Base-by-base conservation (phyloP, 116 monocot genomes). In the Dioscorea cayenensis region DNA sequence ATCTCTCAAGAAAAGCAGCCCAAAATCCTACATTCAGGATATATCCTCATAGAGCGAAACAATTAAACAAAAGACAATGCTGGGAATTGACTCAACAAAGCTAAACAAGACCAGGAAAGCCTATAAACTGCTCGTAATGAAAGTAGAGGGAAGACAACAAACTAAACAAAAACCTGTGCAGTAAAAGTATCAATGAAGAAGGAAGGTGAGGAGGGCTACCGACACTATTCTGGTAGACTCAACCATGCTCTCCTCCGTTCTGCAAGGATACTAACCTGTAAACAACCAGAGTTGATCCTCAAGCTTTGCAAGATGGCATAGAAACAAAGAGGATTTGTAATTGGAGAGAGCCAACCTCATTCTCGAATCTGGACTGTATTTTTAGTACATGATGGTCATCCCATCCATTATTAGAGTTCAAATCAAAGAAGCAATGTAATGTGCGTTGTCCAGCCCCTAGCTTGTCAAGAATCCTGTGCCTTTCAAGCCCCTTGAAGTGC, bases 401-500 rank as follows among this genome's bases (percentile, higher is more conserved):
- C 28, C 62, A 23, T 21, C 25, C 62, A 62, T n/a, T n/a, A n/a
- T n/a, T n/a, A n/a, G n/a, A n/a, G n/a, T n/a, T n/a, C n/a, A n/a
- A n/a, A n/a, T n/a, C n/a, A n/a, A n/a, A n/a, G n/a, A n/a, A n/a
- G n/a, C n/a, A n/a, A n/a, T n/a, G 68, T 49, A 14, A 50, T 21
- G 11, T 69, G 49, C 12, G 66, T 27, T 62, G 62, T 60, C 66
- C 81, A 70, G 71, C 77, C 79, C 69, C n/a, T n/a, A 95, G 59
- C 85, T 77, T 83, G 38, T 87, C 89, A 17, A 92, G 71, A 21
- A 95, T n/a, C n/a, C n/a, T n/a, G n/a, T n/a, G n/a, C n/a, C n/a
- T n/a, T n/a, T n/a, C n/a, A n/a, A n/a, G n/a, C n/a, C 92, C 79
- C 95, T 82, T 6, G 85, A 76, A 5, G 89, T 91, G 11, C 95